Base-by-base conservation (phyloP, 805 yeast genomes). In the Lipomyces anomalus region DNA sequence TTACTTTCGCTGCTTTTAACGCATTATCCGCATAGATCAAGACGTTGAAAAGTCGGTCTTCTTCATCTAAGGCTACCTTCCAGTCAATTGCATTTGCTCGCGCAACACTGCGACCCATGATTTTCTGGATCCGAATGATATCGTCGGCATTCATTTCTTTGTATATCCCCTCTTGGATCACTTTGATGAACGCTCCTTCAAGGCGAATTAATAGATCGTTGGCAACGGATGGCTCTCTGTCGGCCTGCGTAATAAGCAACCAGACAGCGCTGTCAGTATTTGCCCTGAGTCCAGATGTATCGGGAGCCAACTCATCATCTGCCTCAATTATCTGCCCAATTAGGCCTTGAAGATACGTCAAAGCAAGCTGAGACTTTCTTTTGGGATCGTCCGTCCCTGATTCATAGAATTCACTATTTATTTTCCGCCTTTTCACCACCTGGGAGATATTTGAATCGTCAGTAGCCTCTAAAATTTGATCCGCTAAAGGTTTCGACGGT, bases 271-370 rank as follows among this genome's bases (percentile, higher is more conserved):
- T 13, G 21, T 18, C 9, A 11, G 39, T 36, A 4, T 24, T 38
- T 4, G 43, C 30, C 3, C 35, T 30, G 4, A 29, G 48, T 3
- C 44, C 49, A 13, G 55, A 50, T 4, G 55, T 50, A 18, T 50
- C 55, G 13, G n/a, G 17, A 11, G 32, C 54, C 7, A 16, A 18
- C 16, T 44, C 33, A 33, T 49, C 55, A 28, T 51, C 55, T 0
- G 53, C 53, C 33, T 50, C 50, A 37, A 51, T 45, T 5, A 51
- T 33, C 21, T 7, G 17, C 6, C 40, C 48, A 33, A 51, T 45
- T 21, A 51, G 4, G 22, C 18, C 22, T 38, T 48, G 38, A 5
- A 50, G 44, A 3, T 11, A 20, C 4, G 46, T 48, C 3, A 38
- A 22, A 4, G 41, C 39, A 13, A 18, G 6, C 9, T 47, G 35